Conservation (phyloP, 148 eudicot genomes). For the Talinum fruticosum region DNA sequence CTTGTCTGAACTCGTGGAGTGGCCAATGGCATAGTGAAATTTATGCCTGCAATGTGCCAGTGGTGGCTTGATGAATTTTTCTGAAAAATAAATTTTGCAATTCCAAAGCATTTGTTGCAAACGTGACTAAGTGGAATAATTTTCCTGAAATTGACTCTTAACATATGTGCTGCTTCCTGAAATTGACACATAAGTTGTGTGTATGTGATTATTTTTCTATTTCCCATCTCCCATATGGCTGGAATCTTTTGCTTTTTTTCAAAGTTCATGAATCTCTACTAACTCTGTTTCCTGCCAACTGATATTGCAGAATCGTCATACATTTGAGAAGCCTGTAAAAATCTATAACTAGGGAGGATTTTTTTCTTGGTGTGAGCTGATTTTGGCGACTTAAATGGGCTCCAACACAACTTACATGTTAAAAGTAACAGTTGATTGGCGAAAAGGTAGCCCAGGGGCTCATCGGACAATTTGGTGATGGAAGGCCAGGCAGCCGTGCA, state of each 20-base stretch:
- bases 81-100: too few relatives aligned
- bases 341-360: slow-evolving; percentile 66
- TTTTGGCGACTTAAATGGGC: slow-evolving; percentile 23
- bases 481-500: not conserved
- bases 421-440: slow-evolving; percentile 16
- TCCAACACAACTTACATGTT: slow-evolving; percentile 19
- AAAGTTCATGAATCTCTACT: too few relatives aligned
- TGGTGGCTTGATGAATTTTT: too few relatives aligned
- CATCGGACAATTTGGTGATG: slow-evolving; percentile 15
- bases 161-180: too few relatives aligned
- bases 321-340: slow-evolving; percentile 89
- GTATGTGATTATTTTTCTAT: not conserved
- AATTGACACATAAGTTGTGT: not conserved
- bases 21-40: not conserved
- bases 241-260: not conserved
- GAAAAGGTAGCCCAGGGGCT: slow-evolving; percentile 8
- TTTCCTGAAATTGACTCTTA: not conserved
- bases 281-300: not conserved
- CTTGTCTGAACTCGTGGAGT: not conserved
- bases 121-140: not conserved
- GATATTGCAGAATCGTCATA: slow-evolving; percentile 78
- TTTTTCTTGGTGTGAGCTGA: slow-evolving; percentile 17
- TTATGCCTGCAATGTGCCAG: not conserved
- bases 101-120: not conserved
- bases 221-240: not conserved